Base-by-base conservation (phyloP, 2,329 filamentous ascomycete genomes). In the Pseudocercospora eumusae region DNA sequence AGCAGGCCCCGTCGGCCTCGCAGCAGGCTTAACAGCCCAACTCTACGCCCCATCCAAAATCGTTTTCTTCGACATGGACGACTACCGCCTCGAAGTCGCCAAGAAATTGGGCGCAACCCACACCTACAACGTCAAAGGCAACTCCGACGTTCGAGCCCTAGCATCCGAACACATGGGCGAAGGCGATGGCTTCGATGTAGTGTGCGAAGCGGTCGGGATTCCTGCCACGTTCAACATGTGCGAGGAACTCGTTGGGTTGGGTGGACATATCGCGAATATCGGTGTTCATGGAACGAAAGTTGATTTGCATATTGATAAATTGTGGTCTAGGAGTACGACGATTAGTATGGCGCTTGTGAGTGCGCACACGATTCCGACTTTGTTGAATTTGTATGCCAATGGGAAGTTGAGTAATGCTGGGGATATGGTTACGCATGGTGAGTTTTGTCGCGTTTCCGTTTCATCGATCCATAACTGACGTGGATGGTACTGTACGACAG, bases 191-290 rank as follows among this genome's bases (percentile, higher is more conserved):
- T 85, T 82, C 64, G 83, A 87, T 61, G 76, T 81, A 0, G 83
- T 86, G 0, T 83, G 86, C 55, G 84, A 86, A 70, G 83, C 82
- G 0, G 84, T 86, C 1, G 84, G 84, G 0, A 75, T 83, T 8
- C 81, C 82, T 0, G 76, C 76, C 0, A 85, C 65, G 18, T 85
- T 86, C 68, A 76, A 81, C 15, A 72, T 85, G 45, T 82, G 80
- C 57, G 83, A 86, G 70, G 74, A 80, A 7, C 68, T 87, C 23
- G 77, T 86, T 9, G 83, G 81, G 0, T 74, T 80, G 0, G 84
- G 83, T 1, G 84, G 83, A 3, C 74, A 76, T 0, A 80, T 86
- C 64, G 84, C 83, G 3, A 86, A 86, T 68, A 78, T 86, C 2
- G 84, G 84, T 8, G 84, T 86, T 6, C 83, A 86, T 66, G 84